Conservation (phyloP, 2,329 filamentous ascomycete species). For the Aspergillus piperis region DNA sequence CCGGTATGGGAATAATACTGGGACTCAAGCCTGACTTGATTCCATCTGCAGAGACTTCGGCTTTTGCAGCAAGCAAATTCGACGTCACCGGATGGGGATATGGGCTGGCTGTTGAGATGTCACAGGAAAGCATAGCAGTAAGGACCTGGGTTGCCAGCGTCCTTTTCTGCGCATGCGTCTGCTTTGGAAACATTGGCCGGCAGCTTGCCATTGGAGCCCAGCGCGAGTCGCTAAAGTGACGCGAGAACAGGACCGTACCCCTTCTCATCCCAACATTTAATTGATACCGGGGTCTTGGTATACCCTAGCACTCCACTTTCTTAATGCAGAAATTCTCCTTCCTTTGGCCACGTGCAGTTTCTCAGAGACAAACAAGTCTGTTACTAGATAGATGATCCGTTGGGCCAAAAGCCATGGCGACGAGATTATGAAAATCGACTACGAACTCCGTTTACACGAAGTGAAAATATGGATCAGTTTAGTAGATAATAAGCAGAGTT, state of each 20-base stretch:
- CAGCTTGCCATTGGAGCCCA: constrained; percentile 62
- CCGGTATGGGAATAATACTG: constrained; percentile 73
- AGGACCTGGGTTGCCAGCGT: constrained; percentile 91
- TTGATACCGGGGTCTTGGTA: neutral
- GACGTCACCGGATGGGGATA: constrained; percentile 35
- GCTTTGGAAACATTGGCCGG: constrained; percentile 93
- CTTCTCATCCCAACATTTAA: neutral
- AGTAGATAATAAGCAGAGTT: constrained; percentile 24
- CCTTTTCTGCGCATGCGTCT: constrained; percentile 90
- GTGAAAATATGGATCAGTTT: constrained; percentile 2
- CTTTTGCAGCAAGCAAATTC: constrained; percentile 27
- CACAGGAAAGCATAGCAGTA: constrained; percentile 59
- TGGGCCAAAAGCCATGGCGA: neutral
- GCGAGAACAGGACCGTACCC: neutral
- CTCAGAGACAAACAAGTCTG: constrained; percentile 8
- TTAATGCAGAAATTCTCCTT: neutral
- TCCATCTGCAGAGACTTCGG: constrained; percentile 56
- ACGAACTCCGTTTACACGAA: neutral
- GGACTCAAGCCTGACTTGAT: constrained; percentile 76
- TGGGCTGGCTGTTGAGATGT: constrained; percentile 38
- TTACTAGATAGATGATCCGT: constrained; percentile 7
- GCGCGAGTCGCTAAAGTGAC: constrained; percentile 23
- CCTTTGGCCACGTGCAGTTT: neutral
- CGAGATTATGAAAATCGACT: neutral
- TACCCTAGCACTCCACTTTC: neutral